Percentiles rank a stretch among this genome's conserved stretches.
phyloP scores from a whole-genome alignment of 768 basidiomycete species.

The Strobilomyces confusus region DNA sequence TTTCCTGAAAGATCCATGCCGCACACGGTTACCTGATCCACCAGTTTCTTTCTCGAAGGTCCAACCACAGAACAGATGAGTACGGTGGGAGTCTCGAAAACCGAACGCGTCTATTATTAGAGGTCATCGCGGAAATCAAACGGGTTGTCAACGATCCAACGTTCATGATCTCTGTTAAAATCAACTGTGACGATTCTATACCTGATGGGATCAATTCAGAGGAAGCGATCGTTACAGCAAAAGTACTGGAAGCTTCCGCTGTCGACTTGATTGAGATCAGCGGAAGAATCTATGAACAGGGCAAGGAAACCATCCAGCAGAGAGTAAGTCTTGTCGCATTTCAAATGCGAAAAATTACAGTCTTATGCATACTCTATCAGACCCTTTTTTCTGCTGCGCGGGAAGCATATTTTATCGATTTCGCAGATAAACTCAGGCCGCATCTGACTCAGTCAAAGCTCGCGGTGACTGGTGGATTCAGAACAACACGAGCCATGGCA shows the following conservation, averaged over 20 bases:
- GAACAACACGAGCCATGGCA: slow-evolving; percentile 27
- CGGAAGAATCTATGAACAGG: slow-evolving; percentile 36
- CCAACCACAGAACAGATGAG: slow-evolving; percentile 49
- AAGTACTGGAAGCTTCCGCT: slow-evolving; percentile 30
- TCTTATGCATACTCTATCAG: slow-evolving; percentile 3
- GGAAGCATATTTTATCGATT: slow-evolving; percentile 32
- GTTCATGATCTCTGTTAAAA: slow-evolving; percentile 33
- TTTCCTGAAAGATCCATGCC: slow-evolving; percentile 34
- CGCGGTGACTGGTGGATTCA: slow-evolving; percentile 31
- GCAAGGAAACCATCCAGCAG: neutral
- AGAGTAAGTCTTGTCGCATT: slow-evolving; percentile 8
- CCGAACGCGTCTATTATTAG: slow-evolving; percentile 44
- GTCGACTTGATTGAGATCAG: slow-evolving; percentile 42
- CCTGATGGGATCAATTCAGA: slow-evolving; percentile 30
- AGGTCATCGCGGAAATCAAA: slow-evolving; percentile 43
- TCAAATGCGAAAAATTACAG: neutral
- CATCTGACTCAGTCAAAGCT: slow-evolving; percentile 25
- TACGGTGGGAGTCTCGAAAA: slow-evolving; percentile 56
- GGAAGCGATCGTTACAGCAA: slow-evolving; percentile 30
- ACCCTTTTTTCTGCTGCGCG: slow-evolving; percentile 9
- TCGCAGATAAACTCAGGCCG: slow-evolving; percentile 26
- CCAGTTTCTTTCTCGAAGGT: slow-evolving; percentile 42
- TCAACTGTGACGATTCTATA: slow-evolving; percentile 29
- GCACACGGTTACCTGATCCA: slow-evolving; percentile 45
- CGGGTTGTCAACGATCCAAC: slow-evolving; percentile 32